A percentile compares a stretch with the other conserved stretches of the same genome.
Evolutionary conservation across 257 asterid genomes (phyloP).

Genomic region (Solanum chiquidenum): DNA sequence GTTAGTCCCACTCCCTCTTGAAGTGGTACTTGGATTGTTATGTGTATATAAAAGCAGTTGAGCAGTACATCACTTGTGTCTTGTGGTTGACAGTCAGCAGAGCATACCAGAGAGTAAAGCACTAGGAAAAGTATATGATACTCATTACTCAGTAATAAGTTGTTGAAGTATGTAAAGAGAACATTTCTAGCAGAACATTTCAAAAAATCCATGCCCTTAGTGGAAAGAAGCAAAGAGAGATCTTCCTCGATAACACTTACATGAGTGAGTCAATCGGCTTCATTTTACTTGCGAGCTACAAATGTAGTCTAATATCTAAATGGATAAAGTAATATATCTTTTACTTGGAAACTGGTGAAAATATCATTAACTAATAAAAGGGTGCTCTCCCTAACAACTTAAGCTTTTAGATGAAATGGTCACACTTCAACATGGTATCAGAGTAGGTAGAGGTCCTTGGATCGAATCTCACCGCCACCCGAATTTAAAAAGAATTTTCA

Average conservation of each 20-base stretch:
- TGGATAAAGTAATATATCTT: neutral
- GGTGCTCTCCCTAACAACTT: neutral
- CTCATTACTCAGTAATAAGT: neutral
- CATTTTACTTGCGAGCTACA: neutral
- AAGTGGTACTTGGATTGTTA: slow-evolving; percentile 3
- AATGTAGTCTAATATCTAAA: neutral
- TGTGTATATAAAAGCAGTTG: neutral
- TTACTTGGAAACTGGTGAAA: neutral
- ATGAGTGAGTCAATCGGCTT: neutral
- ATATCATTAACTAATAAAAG: neutral
- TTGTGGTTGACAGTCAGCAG: neutral
- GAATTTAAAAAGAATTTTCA: neutral
- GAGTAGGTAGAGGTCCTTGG: neutral
- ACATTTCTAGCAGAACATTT: neutral
- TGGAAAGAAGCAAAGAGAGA: neutral
- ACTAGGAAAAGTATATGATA: neutral
- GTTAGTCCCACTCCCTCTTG: neutral
- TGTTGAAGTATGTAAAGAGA: neutral
- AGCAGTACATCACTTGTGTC: neutral
- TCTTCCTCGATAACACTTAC: neutral
- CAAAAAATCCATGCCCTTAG: neutral
- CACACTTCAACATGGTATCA: neutral
- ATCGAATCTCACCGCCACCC: neutral
- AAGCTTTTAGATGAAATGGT: neutral
- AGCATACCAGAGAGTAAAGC: neutral